Conservation (phyloP, 2,329 filamentous ascomycete genomes). For the Ceratocystis cacaofunesta region DNA sequence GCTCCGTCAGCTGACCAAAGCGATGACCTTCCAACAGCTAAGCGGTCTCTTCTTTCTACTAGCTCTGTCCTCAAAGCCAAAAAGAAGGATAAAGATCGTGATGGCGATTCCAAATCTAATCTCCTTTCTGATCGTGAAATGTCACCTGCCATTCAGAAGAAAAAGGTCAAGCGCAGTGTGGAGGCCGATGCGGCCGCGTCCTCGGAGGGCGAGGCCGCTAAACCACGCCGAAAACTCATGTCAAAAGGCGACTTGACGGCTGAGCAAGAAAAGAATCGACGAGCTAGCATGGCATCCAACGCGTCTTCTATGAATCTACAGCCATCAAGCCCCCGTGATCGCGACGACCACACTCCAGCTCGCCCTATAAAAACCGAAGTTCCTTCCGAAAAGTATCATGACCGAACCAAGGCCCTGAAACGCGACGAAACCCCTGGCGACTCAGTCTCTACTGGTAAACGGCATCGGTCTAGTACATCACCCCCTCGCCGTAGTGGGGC, state of each 20-base stretch:
- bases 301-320: conserved; percentile 33
- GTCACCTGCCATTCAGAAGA: conserved; percentile 36
- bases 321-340: conserved; percentile 37
- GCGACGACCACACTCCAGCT: conserved; percentile 30
- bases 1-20: conserved; percentile 30
- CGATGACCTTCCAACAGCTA: conserved; percentile 35
- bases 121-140: conserved; percentile 35
- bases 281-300: conserved; percentile 42
- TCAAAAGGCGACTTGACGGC: conserved; percentile 48
- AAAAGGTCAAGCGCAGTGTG: conserved; percentile 34
- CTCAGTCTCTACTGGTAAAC: conserved; percentile 40
- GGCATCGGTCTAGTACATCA: conserved; percentile 44
- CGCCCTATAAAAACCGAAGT: conserved; percentile 33
- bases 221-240: conserved; percentile 47
- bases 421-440: conserved; percentile 42
- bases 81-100: conserved; percentile 38
- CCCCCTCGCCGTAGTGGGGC: conserved; percentile 35
- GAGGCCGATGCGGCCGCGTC: conserved; percentile 41
- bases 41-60: conserved; percentile 29
- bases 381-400: conserved; percentile 33
- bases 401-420: conserved; percentile 45
- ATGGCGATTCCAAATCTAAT: conserved; percentile 24
- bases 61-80: conserved; percentile 32
- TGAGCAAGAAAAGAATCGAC: conserved; percentile 41
- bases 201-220: conserved; percentile 42